Conservation (phyloP, 352 stramenopile genomes). For the Globisporangium carolinianum region DNA sequence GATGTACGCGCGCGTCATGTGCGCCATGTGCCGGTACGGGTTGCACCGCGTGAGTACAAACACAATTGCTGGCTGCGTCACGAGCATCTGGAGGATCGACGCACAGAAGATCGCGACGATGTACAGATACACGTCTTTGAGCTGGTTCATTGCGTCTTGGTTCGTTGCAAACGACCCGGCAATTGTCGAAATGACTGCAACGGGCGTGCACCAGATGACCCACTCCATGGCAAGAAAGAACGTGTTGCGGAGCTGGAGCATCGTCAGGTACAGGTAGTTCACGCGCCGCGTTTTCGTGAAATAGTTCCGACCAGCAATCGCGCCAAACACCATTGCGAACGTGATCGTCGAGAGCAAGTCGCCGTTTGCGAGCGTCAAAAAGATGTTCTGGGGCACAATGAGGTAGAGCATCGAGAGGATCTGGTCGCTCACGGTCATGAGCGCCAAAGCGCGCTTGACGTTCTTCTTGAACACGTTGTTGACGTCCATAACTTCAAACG, state of each 20-base stretch:
- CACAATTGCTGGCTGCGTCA: conserved; percentile 55
- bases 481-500: conserved; percentile 41
- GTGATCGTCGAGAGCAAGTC: conserved; percentile 58
- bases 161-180: conserved; percentile 51
- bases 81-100: conserved; percentile 31
- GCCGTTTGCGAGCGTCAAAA: conserved; percentile 31
- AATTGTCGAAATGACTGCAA: conserved; percentile 62
- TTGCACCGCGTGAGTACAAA: conserved; percentile 60
- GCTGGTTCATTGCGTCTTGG: conserved; percentile 26
- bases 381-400: conserved; percentile 65
- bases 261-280: conserved; percentile 64
- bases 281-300: conserved; percentile 48
- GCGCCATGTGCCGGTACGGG: conserved; percentile 59
- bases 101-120: conserved; percentile 34
- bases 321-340: conserved; percentile 62
- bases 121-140: conserved; percentile 48
- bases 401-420: conserved; percentile 49
- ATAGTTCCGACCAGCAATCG: conserved; percentile 44
- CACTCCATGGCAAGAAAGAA: conserved; percentile 69
- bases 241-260: conserved; percentile 63
- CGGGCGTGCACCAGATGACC: conserved; percentile 58
- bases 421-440: conserved; percentile 52
- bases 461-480: conserved; percentile 47
- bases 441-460: conserved; percentile 24
- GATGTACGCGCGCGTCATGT: conserved; percentile 57